Percentiles rank a stretch among this genome's conserved stretches.
Evolutionary conservation across 2,329 filamentous ascomycete genomes (phyloP).

Genomic region (Trichoderma atrobrunneum): DNA sequence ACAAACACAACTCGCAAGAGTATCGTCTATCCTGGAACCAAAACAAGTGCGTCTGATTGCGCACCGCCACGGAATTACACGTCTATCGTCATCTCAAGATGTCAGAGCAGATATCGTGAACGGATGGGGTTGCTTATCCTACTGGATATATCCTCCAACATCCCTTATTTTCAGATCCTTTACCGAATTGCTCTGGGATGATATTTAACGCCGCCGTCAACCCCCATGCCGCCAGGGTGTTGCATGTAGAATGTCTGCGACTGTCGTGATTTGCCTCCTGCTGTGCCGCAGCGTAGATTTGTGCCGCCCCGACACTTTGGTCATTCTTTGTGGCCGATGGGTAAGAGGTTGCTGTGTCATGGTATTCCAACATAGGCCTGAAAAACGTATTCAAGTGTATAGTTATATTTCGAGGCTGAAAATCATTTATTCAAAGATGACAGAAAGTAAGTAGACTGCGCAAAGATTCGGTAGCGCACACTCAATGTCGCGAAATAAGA

Average conservation of each 20-base stretch:
- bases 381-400: neutral
- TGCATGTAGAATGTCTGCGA: neutral
- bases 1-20: constrained; percentile 7
- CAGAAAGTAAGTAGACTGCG: neutral
- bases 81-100: neutral
- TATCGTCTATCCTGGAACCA: neutral
- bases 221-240: constrained; percentile 13
- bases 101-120: neutral
- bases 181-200: neutral
- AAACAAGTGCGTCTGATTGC: neutral
- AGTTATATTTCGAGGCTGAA: neutral
- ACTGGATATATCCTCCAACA: constrained; percentile 14
- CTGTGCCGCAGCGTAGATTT: neutral
- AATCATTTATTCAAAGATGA: neutral
- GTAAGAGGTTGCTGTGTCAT: neutral
- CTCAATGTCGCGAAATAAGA: neutral
- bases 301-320: neutral
- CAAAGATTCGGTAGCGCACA: neutral
- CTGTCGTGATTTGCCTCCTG: neutral
- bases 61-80: neutral
- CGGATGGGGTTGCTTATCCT: neutral
- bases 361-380: constrained; percentile 9
- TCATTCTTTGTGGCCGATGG: neutral
- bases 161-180: neutral
- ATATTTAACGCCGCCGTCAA: constrained; percentile 10